Conservation (phyloP, 192 early-diverging fungal species). For the Coemansia sp. region DNA sequence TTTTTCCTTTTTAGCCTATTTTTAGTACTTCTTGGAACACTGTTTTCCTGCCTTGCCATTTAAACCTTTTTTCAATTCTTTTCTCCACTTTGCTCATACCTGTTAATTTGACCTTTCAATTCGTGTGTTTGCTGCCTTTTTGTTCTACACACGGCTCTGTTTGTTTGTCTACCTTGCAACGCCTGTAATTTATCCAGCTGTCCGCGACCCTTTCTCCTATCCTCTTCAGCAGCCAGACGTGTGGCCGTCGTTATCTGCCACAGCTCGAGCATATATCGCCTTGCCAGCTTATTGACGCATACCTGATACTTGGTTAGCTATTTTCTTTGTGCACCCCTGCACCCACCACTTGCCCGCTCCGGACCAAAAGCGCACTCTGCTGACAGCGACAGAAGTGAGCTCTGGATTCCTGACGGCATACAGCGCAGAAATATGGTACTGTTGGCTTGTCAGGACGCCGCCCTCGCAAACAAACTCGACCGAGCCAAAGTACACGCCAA, state of each 20-base stretch:
- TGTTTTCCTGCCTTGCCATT: neutral
- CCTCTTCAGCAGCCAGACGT: neutral
- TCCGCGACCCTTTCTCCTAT: neutral
- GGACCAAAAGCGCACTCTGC: neutral
- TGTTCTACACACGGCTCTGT: neutral
- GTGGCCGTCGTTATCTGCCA: neutral
- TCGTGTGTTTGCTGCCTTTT: neutral
- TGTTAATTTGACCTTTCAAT: neutral
- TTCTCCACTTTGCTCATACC: neutral
- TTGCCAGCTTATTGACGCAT: neutral
- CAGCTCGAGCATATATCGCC: neutral
- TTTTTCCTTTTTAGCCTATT: neutral
- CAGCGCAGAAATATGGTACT: conserved; percentile 10
- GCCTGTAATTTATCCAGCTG: conserved; percentile 4
- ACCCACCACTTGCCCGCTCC: neutral
- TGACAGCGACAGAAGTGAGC: neutral
- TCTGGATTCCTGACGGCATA: conserved; percentile 1
- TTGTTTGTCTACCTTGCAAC: neutral
- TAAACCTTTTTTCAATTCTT: neutral
- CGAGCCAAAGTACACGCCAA: neutral
- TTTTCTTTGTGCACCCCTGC: neutral
- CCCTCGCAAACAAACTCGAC: neutral
- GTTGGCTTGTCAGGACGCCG: conserved; percentile 11
- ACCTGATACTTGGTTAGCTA: neutral
- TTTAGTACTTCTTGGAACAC: neutral